Evolutionary conservation across 78 protist genomes (phyloP).

Genomic region (Chrysochromulina tobinii): DNA sequence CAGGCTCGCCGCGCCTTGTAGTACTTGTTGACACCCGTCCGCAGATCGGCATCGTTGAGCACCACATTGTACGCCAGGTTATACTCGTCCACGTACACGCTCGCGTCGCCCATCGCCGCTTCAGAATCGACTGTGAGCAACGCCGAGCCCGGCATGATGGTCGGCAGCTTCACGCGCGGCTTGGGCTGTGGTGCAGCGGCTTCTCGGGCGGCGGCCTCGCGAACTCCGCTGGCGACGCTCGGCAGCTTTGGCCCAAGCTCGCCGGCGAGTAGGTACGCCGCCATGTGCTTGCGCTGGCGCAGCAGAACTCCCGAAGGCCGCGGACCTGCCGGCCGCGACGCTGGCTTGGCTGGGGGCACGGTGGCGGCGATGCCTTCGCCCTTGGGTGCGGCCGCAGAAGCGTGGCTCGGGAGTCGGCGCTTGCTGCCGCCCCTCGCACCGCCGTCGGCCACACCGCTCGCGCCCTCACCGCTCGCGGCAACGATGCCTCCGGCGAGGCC

Average conservation of each 20-base stretch:
- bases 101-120: background rate
- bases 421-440: too few species aligned
- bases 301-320: background rate
- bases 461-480: too few species aligned
- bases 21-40: background rate
- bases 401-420: too few species aligned
- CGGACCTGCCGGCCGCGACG: too few species aligned
- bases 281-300: background rate
- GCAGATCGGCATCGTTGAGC: background rate
- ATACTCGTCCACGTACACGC: constrained; percentile 8
- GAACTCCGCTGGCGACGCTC: background rate
- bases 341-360: too few species aligned
- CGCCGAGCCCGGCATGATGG: background rate
- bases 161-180: background rate
- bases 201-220: too few species aligned
- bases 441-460: too few species aligned
- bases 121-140: background rate
- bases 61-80: background rate
- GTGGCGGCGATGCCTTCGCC: too few species aligned
- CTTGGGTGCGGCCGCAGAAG: too few species aligned
- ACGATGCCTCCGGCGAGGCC: too few species aligned
- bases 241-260: background rate
- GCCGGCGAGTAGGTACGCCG: background rate
- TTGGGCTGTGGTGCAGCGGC: background rate
- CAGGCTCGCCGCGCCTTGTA: background rate